These are phyloP conservation scores for Claviceps pazoutovae DNA, from an alignment of 2,329 filamentous ascomycete genomes.

Conservation along the genomic window DNA sequence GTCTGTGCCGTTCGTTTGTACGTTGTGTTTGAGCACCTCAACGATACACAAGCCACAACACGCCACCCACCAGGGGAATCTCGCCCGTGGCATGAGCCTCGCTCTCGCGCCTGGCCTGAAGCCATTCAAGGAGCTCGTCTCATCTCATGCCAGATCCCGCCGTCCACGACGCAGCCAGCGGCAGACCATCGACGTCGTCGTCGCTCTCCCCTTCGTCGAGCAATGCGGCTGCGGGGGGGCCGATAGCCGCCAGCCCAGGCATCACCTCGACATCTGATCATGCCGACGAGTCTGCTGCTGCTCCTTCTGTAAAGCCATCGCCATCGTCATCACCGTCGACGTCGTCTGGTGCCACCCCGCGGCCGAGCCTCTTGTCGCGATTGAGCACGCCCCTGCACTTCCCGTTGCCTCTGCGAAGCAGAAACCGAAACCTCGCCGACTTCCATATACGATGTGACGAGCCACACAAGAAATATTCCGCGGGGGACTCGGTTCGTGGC, in stretches of 20 bases:
- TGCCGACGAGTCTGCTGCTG: slow-evolving; percentile 18
- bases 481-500: slow-evolving; percentile 61
- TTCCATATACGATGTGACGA: slow-evolving; percentile 68
- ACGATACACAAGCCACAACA: too few relatives aligned
- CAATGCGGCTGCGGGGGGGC: background rate
- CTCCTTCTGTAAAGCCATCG: slow-evolving; percentile 16
- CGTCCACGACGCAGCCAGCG: slow-evolving; percentile 8
- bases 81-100: slow-evolving; percentile 1
- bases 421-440: slow-evolving; percentile 54
- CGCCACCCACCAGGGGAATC: too few relatives aligned
- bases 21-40: too few relatives aligned
- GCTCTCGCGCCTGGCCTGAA: slow-evolving; percentile 6
- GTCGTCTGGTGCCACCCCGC: slow-evolving; percentile 12
- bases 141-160: slow-evolving; percentile 10
- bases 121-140: slow-evolving; percentile 7
- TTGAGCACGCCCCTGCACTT: slow-evolving; percentile 31
- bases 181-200: slow-evolving; percentile 11
- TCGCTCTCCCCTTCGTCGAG: slow-evolving; percentile 8
- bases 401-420: slow-evolving; percentile 34
- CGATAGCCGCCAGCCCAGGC: background rate
- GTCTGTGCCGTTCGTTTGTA: too few relatives aligned
- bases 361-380: slow-evolving; percentile 34
- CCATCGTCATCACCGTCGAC: slow-evolving; percentile 1
- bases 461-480: slow-evolving; percentile 61
- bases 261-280: slow-evolving; percentile 9